Evolutionary conservation across 306 rosid species (phyloP).

Genomic region (Boehmeria nivea): DNA sequence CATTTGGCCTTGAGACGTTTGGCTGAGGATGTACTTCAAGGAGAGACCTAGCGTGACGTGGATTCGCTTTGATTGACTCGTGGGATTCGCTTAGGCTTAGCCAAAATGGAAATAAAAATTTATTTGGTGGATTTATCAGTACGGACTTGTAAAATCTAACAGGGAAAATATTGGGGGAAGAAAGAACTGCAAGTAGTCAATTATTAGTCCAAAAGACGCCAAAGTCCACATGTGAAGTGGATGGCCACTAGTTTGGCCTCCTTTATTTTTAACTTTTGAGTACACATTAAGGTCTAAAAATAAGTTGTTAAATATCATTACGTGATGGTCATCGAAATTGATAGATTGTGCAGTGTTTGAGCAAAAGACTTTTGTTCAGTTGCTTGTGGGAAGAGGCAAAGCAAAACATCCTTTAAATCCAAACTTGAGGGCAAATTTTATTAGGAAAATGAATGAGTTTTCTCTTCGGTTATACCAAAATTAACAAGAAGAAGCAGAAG

Average conservation of each 20-base stretch:
- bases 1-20: too few relatives aligned
- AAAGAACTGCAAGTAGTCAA: not conserved
- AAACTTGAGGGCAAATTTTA: not conserved
- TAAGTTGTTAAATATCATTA: too few relatives aligned
- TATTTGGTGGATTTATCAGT: not conserved
- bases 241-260: too few relatives aligned
- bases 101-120: too few relatives aligned
- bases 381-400: conserved; percentile 3
- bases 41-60: not conserved
- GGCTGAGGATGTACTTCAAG: too few relatives aligned
- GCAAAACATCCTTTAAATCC: not conserved
- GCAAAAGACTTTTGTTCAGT: too few relatives aligned
- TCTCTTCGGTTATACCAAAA: not conserved
- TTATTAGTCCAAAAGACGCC: not conserved
- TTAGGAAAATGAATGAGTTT: too few relatives aligned
- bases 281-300: too few relatives aligned
- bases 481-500: conserved; percentile 8
- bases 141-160: not conserved
- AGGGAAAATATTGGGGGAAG: not conserved
- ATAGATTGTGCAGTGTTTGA: too few relatives aligned
- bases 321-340: too few relatives aligned
- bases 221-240: conserved; percentile 4
- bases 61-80: not conserved
- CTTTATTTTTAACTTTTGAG: too few relatives aligned
- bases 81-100: too few relatives aligned